These are phyloP conservation scores for Clonostachys byssicola DNA, from an alignment of 2,329 filamentous ascomycete species.

Conservation along the genomic window DNA sequence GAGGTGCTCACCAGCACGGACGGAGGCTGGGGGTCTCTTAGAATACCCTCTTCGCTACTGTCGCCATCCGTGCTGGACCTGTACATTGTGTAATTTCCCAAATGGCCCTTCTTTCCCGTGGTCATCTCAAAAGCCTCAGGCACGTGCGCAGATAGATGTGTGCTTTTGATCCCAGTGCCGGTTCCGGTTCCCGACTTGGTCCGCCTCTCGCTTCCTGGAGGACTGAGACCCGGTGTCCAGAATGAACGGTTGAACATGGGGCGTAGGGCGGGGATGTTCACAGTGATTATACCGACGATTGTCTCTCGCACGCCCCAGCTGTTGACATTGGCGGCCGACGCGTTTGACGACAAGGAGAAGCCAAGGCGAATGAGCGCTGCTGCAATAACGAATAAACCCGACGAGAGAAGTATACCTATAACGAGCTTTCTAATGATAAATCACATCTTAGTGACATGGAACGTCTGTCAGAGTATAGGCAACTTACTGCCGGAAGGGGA, in stretches of 20 bases:
- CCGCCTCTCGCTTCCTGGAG: not conserved
- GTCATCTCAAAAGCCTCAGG: no score
- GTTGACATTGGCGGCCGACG: conserved; percentile 14
- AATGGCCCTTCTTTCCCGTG: no score
- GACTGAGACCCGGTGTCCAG: conserved; percentile 9
- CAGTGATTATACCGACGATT: conserved; percentile 30
- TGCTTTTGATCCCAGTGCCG: no score
- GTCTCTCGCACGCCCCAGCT: conserved; percentile 20
- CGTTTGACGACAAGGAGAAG: conserved; percentile 10
- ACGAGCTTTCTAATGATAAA: conserved; percentile 11
- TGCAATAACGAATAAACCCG: conserved; percentile 15
- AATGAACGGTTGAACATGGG: conserved; percentile 1
- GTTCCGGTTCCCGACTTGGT: no score
- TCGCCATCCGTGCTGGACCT: no score
- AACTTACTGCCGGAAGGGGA: conserved; percentile 9
- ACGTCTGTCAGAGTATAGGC: not conserved
- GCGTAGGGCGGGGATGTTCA: conserved; percentile 9
- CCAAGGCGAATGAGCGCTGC: conserved; percentile 14
- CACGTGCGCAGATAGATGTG: no score
- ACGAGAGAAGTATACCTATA: conserved; percentile 15
- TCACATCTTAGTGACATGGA: not conserved
- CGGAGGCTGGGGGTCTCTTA: no score
- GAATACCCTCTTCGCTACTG: no score
- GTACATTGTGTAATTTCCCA: no score
- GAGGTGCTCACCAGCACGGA: no score